Evolutionary conservation across 225 moss, liverwort and hornwort genomes (phyloP).

Genomic region (Polytrichum commune): DNA sequence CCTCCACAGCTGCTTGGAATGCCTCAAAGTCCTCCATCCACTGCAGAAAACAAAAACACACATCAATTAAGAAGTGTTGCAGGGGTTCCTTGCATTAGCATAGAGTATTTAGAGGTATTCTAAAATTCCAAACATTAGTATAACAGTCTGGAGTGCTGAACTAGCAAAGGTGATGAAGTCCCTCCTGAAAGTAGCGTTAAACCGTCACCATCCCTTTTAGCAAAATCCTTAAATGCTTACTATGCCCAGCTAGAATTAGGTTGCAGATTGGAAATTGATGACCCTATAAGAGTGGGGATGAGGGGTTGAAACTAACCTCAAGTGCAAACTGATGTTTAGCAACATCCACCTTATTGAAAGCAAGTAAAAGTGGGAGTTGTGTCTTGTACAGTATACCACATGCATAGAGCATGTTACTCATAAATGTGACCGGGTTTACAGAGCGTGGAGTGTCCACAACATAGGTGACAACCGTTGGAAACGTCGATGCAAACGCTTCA

Average conservation of each 20-base stretch:
- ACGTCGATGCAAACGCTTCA: constrained; percentile 91
- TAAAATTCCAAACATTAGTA: too few species aligned
- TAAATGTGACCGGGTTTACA: constrained; percentile 81
- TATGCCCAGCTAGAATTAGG: too few species aligned
- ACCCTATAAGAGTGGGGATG: too few species aligned
- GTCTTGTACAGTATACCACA: constrained; percentile 95
- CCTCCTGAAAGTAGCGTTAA: too few species aligned
- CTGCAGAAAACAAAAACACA: constrained; percentile 30
- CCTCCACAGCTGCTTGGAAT: constrained; percentile 86
- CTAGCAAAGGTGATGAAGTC: too few species aligned
- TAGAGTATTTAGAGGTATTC: not conserved
- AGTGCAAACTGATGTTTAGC: constrained; percentile 83
- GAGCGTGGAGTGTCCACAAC: constrained; percentile 93
- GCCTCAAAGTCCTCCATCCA: constrained; percentile 98
- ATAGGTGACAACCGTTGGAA: constrained; percentile 87
- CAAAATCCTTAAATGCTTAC: too few species aligned
- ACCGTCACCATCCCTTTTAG: too few species aligned
- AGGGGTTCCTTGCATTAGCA: too few species aligned
- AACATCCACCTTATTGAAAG: constrained; percentile 93
- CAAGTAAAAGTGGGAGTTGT: constrained; percentile 76
- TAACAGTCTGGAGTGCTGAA: too few species aligned
- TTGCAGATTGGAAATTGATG: too few species aligned
- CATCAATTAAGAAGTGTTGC: too few species aligned
- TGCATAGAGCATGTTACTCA: constrained; percentile 99
- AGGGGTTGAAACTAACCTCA: constrained; percentile 35